These are phyloP conservation scores for Hysterium pulicare DNA, from an alignment of 2,329 filamentous ascomycete species.

Conservation along the genomic window DNA sequence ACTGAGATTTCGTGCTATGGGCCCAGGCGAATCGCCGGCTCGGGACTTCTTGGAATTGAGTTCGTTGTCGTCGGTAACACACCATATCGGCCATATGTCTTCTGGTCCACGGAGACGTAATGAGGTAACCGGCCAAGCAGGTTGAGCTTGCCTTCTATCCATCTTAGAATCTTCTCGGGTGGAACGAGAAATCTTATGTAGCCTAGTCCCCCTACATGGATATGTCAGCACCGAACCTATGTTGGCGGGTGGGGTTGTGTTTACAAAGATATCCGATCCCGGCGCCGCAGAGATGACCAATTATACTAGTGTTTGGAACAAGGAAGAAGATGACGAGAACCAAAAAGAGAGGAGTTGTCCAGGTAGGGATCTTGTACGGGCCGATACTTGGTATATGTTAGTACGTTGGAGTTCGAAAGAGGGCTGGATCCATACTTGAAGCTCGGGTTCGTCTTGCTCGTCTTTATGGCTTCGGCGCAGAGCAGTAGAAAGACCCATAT, in stretches of 20 bases:
- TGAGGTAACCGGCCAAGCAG: slow-evolving; percentile 79
- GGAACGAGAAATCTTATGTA: slow-evolving; percentile 88
- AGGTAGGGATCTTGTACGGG: slow-evolving; percentile 78
- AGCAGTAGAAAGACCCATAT: slow-evolving; percentile 91
- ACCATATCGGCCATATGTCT: slow-evolving; percentile 90
- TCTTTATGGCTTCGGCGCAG: slow-evolving; percentile 80
- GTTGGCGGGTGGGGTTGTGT: slow-evolving; percentile 22
- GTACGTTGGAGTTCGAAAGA: slow-evolving; percentile 38
- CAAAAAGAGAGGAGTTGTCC: slow-evolving; percentile 80
- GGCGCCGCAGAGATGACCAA: slow-evolving; percentile 85
- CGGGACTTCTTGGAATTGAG: slow-evolving; percentile 10
- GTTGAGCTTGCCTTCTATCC: slow-evolving; percentile 85
- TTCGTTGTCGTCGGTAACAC: slow-evolving; percentile 62
- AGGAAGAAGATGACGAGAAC: slow-evolving; percentile 72
- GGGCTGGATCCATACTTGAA: slow-evolving; percentile 54
- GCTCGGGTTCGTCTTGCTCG: slow-evolving; percentile 75
- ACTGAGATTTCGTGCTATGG: no score
- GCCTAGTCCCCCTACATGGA: slow-evolving; percentile 67
- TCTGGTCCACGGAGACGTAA: slow-evolving; percentile 92
- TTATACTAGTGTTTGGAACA: slow-evolving; percentile 74
- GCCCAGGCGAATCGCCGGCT: not conserved
- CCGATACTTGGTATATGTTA: slow-evolving; percentile 44
- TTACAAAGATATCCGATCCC: slow-evolving; percentile 80
- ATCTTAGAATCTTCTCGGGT: slow-evolving; percentile 81
- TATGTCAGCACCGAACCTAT: slow-evolving; percentile 13